Conservation (phyloP, 768 basidiomycete species). For the Mycena rebaudengoi region DNA sequence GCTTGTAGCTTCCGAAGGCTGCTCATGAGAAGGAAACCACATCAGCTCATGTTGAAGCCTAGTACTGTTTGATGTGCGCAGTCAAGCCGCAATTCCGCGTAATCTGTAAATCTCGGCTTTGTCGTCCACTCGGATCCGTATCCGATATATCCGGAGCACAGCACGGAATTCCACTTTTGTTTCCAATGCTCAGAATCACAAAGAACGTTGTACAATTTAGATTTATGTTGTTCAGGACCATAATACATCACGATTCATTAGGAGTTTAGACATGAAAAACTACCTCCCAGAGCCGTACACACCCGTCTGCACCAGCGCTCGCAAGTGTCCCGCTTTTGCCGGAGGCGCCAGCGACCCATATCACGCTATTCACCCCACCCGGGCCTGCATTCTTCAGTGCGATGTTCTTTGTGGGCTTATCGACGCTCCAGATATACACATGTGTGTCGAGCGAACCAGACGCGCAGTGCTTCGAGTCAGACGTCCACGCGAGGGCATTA, state of each 20-base stretch:
- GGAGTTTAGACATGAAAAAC: slow-evolving; percentile 18
- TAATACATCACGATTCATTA: too few relatives aligned
- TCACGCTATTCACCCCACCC: slow-evolving; percentile 83
- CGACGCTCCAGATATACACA: slow-evolving; percentile 87
- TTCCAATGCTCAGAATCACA: too few relatives aligned
- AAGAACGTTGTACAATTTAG: too few relatives aligned
- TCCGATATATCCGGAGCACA: too few relatives aligned
- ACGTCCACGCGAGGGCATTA: slow-evolving; percentile 78
- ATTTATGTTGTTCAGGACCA: too few relatives aligned
- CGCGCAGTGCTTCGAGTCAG: slow-evolving; percentile 78
- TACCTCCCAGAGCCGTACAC: slow-evolving; percentile 73
- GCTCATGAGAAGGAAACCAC: slow-evolving; percentile 48
- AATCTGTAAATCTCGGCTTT: too few relatives aligned
- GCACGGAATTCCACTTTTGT: too few relatives aligned
- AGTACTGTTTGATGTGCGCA: too few relatives aligned
- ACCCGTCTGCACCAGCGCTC: slow-evolving; percentile 84
- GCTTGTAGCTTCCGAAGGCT: slow-evolving; percentile 49
- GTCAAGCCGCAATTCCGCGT: too few relatives aligned
- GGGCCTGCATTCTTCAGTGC: slow-evolving; percentile 87
- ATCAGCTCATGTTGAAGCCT: too few relatives aligned
- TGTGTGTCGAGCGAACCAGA: slow-evolving; percentile 95
- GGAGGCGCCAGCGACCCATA: slow-evolving; percentile 68
- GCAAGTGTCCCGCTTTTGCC: slow-evolving; percentile 63
- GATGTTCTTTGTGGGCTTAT: slow-evolving; percentile 74
- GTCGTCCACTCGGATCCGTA: too few relatives aligned